phyloP scores from a whole-genome alignment of 2,329 filamentous ascomycete genomes.

The Emmonsiellopsis sp. region DNA sequence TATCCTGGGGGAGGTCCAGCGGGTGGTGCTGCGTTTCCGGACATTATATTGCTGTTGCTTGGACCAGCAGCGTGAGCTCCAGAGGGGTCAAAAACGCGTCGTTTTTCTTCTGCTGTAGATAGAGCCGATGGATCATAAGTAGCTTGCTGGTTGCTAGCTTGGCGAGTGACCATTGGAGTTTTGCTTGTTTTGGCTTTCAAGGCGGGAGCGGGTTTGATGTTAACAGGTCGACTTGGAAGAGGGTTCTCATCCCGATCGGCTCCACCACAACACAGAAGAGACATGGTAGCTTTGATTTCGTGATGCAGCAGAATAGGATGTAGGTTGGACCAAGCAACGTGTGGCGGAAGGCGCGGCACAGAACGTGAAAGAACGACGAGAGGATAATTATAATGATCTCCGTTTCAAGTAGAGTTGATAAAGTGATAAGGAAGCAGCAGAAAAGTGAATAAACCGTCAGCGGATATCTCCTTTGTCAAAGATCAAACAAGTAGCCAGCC shows the following conservation, averaged over 20 bases:
- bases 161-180: neutral
- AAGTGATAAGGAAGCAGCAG: too few relatives aligned
- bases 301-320: neutral
- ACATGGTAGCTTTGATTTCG: neutral
- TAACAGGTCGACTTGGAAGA: conserved; percentile 5
- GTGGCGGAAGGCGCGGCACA: too few relatives aligned
- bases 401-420: too few relatives aligned
- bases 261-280: neutral
- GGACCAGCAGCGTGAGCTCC: neutral
- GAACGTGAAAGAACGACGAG: too few relatives aligned
- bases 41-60: neutral
- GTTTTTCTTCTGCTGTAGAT: conserved; percentile 9
- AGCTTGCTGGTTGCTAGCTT: neutral
- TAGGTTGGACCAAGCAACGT: too few relatives aligned
- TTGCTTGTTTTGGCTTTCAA: neutral
- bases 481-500: too few relatives aligned
- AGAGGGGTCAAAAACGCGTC: conserved; percentile 5
- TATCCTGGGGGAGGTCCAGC: conserved; percentile 8
- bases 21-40: conserved; percentile 7
- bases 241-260: neutral
- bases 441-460: too few relatives aligned
- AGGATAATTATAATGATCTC: too few relatives aligned
- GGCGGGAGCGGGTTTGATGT: neutral
- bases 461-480: too few relatives aligned
- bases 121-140: neutral